Conservation (phyloP, 75 land plant genomes). For the Gnetum montanum region DNA sequence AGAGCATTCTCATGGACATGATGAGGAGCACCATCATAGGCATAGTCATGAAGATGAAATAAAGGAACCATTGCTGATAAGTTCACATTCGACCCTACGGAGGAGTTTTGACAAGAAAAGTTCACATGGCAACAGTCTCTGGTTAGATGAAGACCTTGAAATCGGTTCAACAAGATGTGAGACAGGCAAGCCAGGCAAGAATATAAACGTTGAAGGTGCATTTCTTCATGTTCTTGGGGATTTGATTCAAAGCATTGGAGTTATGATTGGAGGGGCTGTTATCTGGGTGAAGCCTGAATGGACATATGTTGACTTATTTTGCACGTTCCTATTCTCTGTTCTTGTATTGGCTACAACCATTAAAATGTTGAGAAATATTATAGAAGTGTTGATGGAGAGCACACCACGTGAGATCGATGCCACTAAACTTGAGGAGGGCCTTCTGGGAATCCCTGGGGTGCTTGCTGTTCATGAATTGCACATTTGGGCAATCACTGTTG, state of each 20-base stretch:
- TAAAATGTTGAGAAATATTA: conserved; percentile 37
- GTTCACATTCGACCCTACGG: neutral
- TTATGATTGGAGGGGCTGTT: conserved; percentile 41
- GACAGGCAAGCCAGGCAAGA: conserved; percentile 1
- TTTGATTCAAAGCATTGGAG: conserved; percentile 45
- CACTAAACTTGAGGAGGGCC: conserved; percentile 60
- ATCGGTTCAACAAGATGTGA: neutral
- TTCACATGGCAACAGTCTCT: neutral
- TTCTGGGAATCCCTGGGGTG: conserved; percentile 44
- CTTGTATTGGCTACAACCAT: conserved; percentile 37
- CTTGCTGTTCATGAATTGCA: conserved; percentile 47
- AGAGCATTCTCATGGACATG: neutral
- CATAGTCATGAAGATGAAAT: conserved; percentile 1
- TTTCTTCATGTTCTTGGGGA: conserved; percentile 48
- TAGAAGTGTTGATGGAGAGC: conserved; percentile 88
- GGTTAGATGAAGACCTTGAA: conserved; percentile 12
- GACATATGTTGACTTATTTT: conserved; percentile 29
- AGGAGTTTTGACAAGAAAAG: neutral
- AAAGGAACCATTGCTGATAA: too few species aligned
- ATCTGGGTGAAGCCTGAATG: conserved; percentile 44
- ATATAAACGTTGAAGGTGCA: conserved; percentile 37
- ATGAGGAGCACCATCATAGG: neutral
- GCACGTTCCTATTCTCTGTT: conserved; percentile 42
- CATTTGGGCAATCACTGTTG: conserved; percentile 49
- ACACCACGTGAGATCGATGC: conserved; percentile 84